Percentiles rank a stretch among this genome's conserved stretches.
Evolutionary conservation across 2,329 filamentous ascomycete genomes (phyloP).

Genomic region (Xylaria sp.): DNA sequence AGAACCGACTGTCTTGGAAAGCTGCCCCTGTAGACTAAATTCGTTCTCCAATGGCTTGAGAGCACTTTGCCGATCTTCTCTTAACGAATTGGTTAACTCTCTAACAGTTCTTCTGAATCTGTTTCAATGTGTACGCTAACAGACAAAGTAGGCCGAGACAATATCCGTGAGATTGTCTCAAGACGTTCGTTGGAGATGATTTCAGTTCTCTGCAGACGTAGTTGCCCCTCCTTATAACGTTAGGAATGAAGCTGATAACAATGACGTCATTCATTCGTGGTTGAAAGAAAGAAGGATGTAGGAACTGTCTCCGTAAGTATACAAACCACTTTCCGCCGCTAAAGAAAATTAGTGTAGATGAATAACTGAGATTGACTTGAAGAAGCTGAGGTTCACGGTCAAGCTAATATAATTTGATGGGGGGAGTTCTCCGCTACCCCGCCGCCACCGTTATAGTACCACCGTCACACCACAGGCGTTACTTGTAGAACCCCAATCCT

Average conservation of each 20-base stretch:
- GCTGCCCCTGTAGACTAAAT: neutral
- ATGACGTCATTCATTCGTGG: conserved; percentile 19
- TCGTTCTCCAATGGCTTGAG: neutral
- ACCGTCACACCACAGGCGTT: conserved; percentile 13
- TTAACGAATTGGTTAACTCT: neutral
- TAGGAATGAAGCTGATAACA: conserved; percentile 4
- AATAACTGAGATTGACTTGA: neutral
- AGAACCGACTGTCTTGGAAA: neutral
- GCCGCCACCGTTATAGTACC: neutral
- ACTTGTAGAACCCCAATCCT: neutral
- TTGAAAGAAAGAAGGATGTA: neutral
- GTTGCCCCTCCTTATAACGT: neutral
- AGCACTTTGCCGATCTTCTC: neutral
- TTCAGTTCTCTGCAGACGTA: neutral
- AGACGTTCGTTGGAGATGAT: neutral
- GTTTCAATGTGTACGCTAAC: neutral
- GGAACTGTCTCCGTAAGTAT: neutral
- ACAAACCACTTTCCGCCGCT: neutral
- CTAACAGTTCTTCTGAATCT: neutral
- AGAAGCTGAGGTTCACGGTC: neutral
- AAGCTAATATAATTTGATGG: neutral
- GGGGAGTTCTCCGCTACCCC: conserved; percentile 16
- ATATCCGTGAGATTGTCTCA: neutral
- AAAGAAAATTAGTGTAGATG: neutral
- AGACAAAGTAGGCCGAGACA: neutral